These are phyloP conservation scores for Stenogyne calaminthoides DNA, from an alignment of 305 asterid genomes.

Conservation along the genomic window DNA sequence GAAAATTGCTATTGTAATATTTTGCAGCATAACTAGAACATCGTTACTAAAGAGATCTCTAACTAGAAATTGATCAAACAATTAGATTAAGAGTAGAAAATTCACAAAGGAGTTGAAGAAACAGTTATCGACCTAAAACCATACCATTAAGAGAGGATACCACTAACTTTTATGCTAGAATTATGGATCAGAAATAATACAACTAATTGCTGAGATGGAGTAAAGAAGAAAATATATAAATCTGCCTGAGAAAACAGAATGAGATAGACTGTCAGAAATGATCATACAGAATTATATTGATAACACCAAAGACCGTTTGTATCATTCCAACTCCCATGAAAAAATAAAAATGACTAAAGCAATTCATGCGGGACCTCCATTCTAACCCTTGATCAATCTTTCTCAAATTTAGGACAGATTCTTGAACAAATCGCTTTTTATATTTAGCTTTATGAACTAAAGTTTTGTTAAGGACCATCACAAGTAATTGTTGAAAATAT, in stretches of 20 bases:
- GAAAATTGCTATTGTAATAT: constrained; percentile 24
- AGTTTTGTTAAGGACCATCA: not conserved
- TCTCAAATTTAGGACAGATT: not conserved
- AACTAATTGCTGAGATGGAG: not conserved
- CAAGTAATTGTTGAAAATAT: not conserved
- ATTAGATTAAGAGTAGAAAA: not conserved
- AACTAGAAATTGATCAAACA: not conserved
- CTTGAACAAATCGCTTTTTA: not conserved
- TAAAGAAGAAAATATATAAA: not conserved
- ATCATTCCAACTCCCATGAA: not conserved
- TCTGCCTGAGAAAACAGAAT: not conserved
- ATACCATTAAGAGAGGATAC: constrained; percentile 12
- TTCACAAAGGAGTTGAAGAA: not conserved
- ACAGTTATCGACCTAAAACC: not conserved
- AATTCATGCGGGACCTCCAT: not conserved
- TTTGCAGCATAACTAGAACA: constrained; percentile 24
- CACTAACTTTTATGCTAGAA: not conserved
- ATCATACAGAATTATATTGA: not conserved
- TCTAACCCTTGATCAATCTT: not conserved
- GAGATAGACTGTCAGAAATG: constrained; percentile 7
- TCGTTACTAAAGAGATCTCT: constrained; percentile 13
- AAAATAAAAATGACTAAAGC: not conserved
- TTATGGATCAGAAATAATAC: not conserved
- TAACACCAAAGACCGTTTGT: not conserved
- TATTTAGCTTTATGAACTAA: not conserved